Percentiles rank a stretch among this genome's conserved stretches.
These are phyloP conservation scores for Colletotrichum higginsianum DNA, from an alignment of 2,329 filamentous ascomycete species.

Conservation along the genomic window DNA sequence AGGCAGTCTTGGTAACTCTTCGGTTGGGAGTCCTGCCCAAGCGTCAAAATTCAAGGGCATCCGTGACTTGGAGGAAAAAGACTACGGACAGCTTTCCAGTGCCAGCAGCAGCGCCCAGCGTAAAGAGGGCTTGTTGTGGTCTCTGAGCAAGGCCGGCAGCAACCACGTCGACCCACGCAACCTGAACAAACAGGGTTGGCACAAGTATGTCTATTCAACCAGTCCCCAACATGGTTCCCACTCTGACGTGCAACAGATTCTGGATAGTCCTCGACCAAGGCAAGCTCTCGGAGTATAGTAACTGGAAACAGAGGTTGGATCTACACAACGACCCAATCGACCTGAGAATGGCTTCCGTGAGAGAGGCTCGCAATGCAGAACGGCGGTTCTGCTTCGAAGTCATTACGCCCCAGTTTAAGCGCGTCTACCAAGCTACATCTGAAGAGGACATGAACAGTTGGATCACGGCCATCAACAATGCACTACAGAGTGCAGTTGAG, in stretches of 20 bases:
- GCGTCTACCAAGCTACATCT: slow-evolving; percentile 97
- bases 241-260: slow-evolving; percentile 73
- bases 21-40: slow-evolving; percentile 66
- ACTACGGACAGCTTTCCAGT: slow-evolving; percentile 66
- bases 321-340: slow-evolving; percentile 99
- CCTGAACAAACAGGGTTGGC: slow-evolving; percentile 97
- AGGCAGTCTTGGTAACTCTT: slow-evolving; percentile 64
- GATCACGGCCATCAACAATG: slow-evolving; percentile 98
- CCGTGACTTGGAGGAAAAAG: slow-evolving; percentile 90
- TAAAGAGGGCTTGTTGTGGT: slow-evolving; percentile 96
- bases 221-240: neutral
- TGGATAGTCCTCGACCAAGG: slow-evolving; percentile 99
- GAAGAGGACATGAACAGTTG: slow-evolving; percentile 98
- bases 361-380: slow-evolving; percentile 94
- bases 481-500: slow-evolving; percentile 95
- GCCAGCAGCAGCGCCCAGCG: slow-evolving; percentile 75
- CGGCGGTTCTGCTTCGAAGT: slow-evolving; percentile 98
- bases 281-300: slow-evolving; percentile 97
- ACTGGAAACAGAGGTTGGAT: slow-evolving; percentile 98
- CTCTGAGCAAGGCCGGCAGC: slow-evolving; percentile 85
- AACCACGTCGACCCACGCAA: slow-evolving; percentile 96
- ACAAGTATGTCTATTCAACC: slow-evolving; percentile 80
- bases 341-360: slow-evolving; percentile 94
- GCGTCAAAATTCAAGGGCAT: slow-evolving; percentile 87
- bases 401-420: slow-evolving; percentile 95